These are phyloP conservation scores for Phytophthora nicotianae DNA, from an alignment of 352 stramenopile genomes.

Conservation along the genomic window DNA sequence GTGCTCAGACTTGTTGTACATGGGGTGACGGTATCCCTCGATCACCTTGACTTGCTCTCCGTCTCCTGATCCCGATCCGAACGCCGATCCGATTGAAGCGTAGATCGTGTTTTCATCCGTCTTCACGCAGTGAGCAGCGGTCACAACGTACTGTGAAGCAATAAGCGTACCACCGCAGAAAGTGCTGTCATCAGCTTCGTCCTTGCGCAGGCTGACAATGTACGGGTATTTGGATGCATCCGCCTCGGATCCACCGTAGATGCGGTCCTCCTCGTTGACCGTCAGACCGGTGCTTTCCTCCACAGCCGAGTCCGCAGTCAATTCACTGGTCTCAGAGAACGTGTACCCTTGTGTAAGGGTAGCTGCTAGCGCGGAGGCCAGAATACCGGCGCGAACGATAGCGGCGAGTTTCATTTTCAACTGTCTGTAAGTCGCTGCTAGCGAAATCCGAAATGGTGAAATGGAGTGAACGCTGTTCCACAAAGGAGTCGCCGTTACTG, in stretches of 20 bases:
- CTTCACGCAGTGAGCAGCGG: conserved; percentile 76
- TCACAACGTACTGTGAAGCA: conserved; percentile 67
- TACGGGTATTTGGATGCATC: conserved; percentile 57
- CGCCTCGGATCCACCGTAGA: conserved; percentile 63
- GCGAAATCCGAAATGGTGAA: conserved; percentile 24
- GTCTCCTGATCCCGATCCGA: conserved; percentile 39
- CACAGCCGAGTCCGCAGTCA: conserved; percentile 15
- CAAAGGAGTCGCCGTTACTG: not conserved
- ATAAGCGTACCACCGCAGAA: conserved; percentile 78
- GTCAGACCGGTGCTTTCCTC: conserved; percentile 33
- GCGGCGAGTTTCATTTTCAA: conserved; percentile 28
- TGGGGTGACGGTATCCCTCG: conserved; percentile 48
- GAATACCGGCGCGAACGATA: conserved; percentile 18
- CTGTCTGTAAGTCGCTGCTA: conserved; percentile 8
- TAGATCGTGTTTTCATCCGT: conserved; percentile 43
- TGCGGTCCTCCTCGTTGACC: conserved; percentile 52
- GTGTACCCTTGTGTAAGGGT: conserved; percentile 30
- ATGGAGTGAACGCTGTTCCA: conserved; percentile 10
- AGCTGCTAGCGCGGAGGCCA: conserved; percentile 24
- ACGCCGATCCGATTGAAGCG: conserved; percentile 60
- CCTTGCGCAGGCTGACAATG: conserved; percentile 62
- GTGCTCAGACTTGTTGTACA: conserved; percentile 60
- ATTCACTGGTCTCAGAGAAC: conserved; percentile 37
- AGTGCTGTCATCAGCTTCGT: conserved; percentile 34
- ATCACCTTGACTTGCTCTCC: conserved; percentile 59